phyloP scores from a whole-genome alignment of 1,284 basidiomycete species.

The Wolfiporia cocos region DNA sequence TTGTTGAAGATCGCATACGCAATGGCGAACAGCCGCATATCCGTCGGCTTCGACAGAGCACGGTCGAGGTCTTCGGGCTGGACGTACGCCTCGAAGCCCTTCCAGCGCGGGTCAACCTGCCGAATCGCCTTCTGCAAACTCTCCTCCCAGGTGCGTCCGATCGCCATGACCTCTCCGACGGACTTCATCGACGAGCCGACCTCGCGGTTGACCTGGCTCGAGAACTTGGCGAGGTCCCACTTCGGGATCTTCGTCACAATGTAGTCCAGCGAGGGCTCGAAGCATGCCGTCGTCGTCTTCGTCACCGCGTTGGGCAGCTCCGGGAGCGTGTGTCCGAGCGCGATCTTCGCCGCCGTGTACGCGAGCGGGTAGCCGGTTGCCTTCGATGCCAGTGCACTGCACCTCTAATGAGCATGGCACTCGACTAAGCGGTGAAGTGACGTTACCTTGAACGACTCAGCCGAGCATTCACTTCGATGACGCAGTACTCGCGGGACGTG shows the following conservation, averaged over 20 bases:
- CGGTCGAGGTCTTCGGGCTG: conserved; percentile 81
- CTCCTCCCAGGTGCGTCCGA: conserved; percentile 98
- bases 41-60: conserved; percentile 75
- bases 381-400: conserved; percentile 89
- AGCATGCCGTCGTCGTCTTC: conserved; percentile 98
- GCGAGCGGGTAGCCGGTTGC: conserved; percentile 99
- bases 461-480: conserved; percentile 97
- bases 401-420: conserved; percentile 36
- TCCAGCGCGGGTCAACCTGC: conserved; percentile 91
- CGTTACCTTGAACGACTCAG: conserved; percentile 34
- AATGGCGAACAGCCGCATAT: conserved; percentile 94
- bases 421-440: conserved; percentile 33
- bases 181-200: conserved; percentile 99
- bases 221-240: conserved; percentile 99
- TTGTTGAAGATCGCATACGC: conserved; percentile 97
- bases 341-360: conserved; percentile 99
- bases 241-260: conserved; percentile 99
- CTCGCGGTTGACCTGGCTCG: conserved; percentile 87
- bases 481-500: conserved; percentile 89
- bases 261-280: conserved; percentile 99
- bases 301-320: conserved; percentile 99
- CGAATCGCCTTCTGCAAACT: conserved; percentile 98
- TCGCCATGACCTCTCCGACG: conserved; percentile 99
- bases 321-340: conserved; percentile 96
- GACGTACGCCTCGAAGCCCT: conserved; percentile 78